Evolutionary conservation across 441 rosid species (phyloP).

Genomic region (Croton setiger): DNA sequence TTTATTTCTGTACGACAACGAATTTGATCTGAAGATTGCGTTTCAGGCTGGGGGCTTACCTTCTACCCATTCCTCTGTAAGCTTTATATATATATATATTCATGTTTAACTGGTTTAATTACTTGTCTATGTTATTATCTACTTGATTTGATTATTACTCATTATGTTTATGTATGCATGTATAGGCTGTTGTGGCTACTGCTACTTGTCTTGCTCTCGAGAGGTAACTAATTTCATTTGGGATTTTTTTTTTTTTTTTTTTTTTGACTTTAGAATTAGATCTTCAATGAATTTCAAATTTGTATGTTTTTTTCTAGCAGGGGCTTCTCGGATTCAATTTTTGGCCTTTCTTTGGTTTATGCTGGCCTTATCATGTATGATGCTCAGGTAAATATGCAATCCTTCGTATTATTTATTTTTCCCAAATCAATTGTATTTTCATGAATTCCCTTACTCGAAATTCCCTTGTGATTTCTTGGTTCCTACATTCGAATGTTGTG

Average conservation of each 20-base stretch:
- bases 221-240: slow-evolving; percentile 38
- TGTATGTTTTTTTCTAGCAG: slow-evolving; percentile 30
- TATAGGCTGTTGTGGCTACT: slow-evolving; percentile 75
- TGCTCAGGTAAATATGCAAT: slow-evolving; percentile 63
- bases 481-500: neutral
- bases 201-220: slow-evolving; percentile 82
- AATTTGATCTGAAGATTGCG: slow-evolving; percentile 50
- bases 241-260: too few species aligned
- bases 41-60: slow-evolving; percentile 91
- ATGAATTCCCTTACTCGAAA: neutral
- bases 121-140: slow-evolving; percentile 1
- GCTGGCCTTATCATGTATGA: slow-evolving; percentile 89
- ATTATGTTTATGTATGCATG: neutral
- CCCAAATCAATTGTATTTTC: neutral
- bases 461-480: neutral
- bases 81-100: slow-evolving; percentile 14
- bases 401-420: neutral
- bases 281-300: neutral
- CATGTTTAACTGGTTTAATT: neutral
- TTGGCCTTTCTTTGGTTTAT: slow-evolving; percentile 69
- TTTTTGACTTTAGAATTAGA: neutral
- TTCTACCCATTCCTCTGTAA: slow-evolving; percentile 91
- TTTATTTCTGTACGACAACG: slow-evolving; percentile 47
- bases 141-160: neutral
- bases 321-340: slow-evolving; percentile 80